Evolutionary conservation across 2,329 filamentous ascomycete species (phyloP), one percentile per base, ranked within the genome.

Genomic region (Botryosphaeria agaves): DNA sequence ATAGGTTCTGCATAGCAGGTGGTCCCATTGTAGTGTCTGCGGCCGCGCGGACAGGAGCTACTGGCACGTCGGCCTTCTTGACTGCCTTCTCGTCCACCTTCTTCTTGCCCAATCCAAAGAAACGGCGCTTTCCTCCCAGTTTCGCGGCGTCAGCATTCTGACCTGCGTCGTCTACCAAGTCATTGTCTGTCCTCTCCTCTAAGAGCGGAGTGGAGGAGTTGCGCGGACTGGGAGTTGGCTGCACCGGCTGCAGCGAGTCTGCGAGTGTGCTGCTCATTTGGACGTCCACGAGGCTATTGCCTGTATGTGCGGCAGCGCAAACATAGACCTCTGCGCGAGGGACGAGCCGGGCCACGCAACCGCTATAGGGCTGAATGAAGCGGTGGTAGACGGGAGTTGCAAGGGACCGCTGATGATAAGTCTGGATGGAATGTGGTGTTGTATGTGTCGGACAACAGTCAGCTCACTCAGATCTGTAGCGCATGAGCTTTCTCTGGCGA

Each of bases 71-170:
- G 21, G 14, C 14, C 25, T 17, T 33, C 28, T 28, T 36, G 14
- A 11, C 28, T 9, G 26, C 15, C 16, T 35, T 21, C 4, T 24
- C 30, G 19, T 8, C 20, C 20, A 48, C 47, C 36, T 51, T 49
- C 39, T 49, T 52, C 38, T 51, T 48, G 29, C 43, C 43, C n/a
- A 55, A 18, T n/a, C 14, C 9, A 8, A n/a, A 25, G 11, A 12
- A 23, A 26, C 18, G 26, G 25, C 30, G 29, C 29, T 30, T 31
- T 25, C 19, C 18, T 24, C 12, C 28, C 11, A 17, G 5, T 29
- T 9, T 23, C 21, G 21, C 9, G 4, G 9, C 21, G 21, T 9
- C 12, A 12, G 9, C 21, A 7, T 23, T 12, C 9, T 9, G 19
- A 18, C 15, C 17, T n/a, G 24, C 28, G 8, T 29, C 28, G 7